Base-by-base conservation (phyloP, 768 basidiomycete species). In the Mycena belliarum region DNA sequence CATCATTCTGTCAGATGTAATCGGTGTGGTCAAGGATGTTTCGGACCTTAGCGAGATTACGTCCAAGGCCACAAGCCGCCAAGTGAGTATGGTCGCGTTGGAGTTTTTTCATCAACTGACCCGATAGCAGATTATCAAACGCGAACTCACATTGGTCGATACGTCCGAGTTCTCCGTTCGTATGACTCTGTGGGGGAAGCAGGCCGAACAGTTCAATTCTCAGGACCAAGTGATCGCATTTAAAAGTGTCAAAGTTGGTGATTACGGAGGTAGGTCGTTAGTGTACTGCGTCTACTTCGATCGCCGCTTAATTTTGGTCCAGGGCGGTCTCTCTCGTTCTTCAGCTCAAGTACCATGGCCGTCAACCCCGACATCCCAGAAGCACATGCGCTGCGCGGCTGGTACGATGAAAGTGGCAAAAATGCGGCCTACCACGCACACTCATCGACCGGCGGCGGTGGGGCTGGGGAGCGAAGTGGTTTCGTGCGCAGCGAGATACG, bases 121-220 rank as follows among this genome's bases (percentile, higher is more conserved):
- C 51, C 37, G 21, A 58, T 41, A 46, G 49, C 3, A 96, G 91
- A 81, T 95, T 56, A 79, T 82, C 29, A 98, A 98, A 72, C 88
- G 96, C 43, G 96, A 99, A 42, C 75, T 99, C 49, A 88, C 83
- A 1, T 73, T 99, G 32, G 95, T 95, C 14, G 96, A 99, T 70
- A 83, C 82, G 59, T 88, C 93, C 8, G 82, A 82, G 33, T 92
- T 76, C 66, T 83, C 87, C 16, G 87, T 93, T 38, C 84, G 93
- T 32, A 70, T 98, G 63, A 99, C 96, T 4, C 77, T 98, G 28
- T 99, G 96, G 97, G 97, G 96, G 23, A 93, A 90, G 70, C 90
- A 93, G 70, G 96, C 96, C 0, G 93, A 98, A 69, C 81, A 82
- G 38, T 98, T 85, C 69, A 70, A 72, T n/a, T 74, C 79, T 6